Base-by-base conservation (phyloP, 2,329 filamentous ascomycete species). In the Aurifilum marmelostoma region DNA sequence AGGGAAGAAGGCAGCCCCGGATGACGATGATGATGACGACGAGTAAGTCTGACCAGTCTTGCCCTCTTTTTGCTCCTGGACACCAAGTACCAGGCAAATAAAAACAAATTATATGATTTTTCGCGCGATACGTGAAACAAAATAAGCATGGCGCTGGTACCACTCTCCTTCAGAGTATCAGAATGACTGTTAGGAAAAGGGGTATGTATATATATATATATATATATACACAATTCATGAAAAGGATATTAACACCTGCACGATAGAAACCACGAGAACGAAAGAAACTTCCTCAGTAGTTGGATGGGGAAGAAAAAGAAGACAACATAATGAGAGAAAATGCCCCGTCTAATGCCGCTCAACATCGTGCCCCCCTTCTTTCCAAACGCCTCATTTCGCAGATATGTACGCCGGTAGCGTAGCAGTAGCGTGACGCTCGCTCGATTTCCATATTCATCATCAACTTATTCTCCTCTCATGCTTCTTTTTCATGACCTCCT, bases 11-110 rank as follows among this genome's bases (percentile, higher is more conserved):
- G 69, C 67, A 27, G 71, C 64, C 32, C 74, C 76, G 52, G 78
- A 79, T 39, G 76, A 79, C 8, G 79, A 79, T 37, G 76, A 79
- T 12, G 79, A 78, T 71, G 72, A 74, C 50, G 79, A 76, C 69
- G 77, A 79, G 69, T 71, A 67, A 71, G 69, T 71, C n/a, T 11
- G 37, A 21, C 43, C 43, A n/a, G 18, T 47, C 2, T 6, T n/a
- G 6, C 24, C 52, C 12, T 29, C 52, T 47, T 6, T 47, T 8
- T 56, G 52, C 27, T 18, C 52, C 27, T 16, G 24, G 50, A 3
- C 8, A 27, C 12, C 24, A n/a, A n/a, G n/a, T n/a, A 16, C 24
- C 12, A 54, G 34, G 34, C n/a, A n/a, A n/a, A n/a, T n/a, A n/a
- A n/a, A n/a, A n/a, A n/a, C n/a, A n/a, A n/a, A n/a, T n/a, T n/a